Conservation (phyloP, 169 alveolate genomes). For the Eimeria acervulina region DNA sequence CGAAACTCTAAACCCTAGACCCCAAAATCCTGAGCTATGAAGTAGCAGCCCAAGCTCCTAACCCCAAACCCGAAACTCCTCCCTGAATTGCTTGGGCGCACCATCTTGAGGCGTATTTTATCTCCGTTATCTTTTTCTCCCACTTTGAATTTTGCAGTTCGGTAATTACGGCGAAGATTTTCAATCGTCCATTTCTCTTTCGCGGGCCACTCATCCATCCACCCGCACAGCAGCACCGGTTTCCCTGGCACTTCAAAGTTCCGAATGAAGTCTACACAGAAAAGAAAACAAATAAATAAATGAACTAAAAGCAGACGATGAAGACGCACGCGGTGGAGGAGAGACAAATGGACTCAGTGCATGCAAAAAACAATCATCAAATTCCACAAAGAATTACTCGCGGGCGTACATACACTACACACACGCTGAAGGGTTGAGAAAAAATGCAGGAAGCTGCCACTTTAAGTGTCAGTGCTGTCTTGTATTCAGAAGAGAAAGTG, state of each 20-base stretch:
- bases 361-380: no score
- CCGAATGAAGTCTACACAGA: slow-evolving; percentile 4
- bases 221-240: slow-evolving; percentile 82
- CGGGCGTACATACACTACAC: no score
- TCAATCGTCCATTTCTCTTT: slow-evolving; percentile 55
- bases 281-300: no score
- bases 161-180: background rate
- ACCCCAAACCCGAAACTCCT: background rate
- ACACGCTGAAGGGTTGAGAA: no score
- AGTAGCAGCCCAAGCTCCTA: background rate
- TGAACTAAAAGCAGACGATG: no score
- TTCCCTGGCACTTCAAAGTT: slow-evolving; percentile 56
- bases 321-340: no score
- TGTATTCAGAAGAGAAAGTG: no score
- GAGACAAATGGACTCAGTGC: no score
- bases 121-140: slow-evolving; percentile 79
- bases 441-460: no score
- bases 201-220: slow-evolving; percentile 86
- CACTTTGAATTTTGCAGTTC: slow-evolving; percentile 70
- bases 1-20: background rate
- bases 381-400: no score
- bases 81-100: background rate
- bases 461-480: no score
- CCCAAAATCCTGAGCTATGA: background rate
- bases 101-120: slow-evolving; percentile 67